Evolutionary conservation across 1,284 basidiomycete genomes (phyloP), one percentile per base, ranked within the genome.

Genomic region (Ustilago sp.): DNA sequence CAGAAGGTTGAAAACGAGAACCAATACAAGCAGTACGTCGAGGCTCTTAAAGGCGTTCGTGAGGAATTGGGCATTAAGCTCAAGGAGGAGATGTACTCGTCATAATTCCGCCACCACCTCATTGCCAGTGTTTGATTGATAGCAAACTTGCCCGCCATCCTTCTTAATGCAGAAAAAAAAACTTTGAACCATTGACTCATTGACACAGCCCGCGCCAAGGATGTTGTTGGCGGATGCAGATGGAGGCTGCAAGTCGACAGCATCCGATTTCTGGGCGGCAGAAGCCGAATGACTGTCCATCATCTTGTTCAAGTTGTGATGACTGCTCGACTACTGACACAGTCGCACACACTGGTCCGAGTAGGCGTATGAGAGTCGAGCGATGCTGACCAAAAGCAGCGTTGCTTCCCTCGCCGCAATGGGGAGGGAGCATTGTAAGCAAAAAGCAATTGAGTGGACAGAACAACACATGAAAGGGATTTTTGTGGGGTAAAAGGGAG

Each of bases 1-100:
- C 80, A 83, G 69, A 86, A 86, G 77, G 84, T 83, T 53, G 83
- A 85, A 62, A 85, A 84, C 69, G 64, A 80, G 55, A 62, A 55
- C 61, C 84, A 85, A 70, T 85, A 85, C 81, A 74, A 85, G 75
- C 82, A 85, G 67, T 85, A 85, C 80, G 67, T 85, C 47, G 81
- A 83, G 32, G 81, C 79, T n/a, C 79, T 84, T 61, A 77, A 82
- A 50, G 65, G 73, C 15, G 69, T 85, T 53, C 63, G 81, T 43
- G 81, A 85, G 53, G 84, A 85, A 57, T 70, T 85, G 35, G 81
- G 80, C 43, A 80, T 85, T 50, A 56, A 73, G 57, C 79, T 83
- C 63, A 83, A 81, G 80, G 83, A 85, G 70, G 80, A 85, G 72
- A 59, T 85, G 64, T 85, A 82, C 73, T 64, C 60, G 35, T 60